Base-by-base conservation (phyloP, 2,329 filamentous ascomycete species). In the Pseudocercospora vitis region DNA sequence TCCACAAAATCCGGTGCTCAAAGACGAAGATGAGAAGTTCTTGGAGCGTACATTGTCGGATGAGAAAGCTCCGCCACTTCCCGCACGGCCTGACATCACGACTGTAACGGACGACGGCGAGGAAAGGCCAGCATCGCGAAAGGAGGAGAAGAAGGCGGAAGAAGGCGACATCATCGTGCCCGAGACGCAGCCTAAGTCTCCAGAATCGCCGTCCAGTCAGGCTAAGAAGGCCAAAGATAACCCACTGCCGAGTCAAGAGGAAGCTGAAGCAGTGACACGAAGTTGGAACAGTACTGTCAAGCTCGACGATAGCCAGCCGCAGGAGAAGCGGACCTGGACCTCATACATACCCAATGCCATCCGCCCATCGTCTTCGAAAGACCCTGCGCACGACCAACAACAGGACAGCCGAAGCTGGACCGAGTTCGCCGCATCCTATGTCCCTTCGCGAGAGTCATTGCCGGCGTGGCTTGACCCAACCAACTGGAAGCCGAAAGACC, bases 21-120 rank as follows among this genome's bases (percentile, higher is more conserved):
- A 79, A 14, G 75, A 80, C n/a, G 81, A 83, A 62, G 82, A 85
- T 57, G 79, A 84, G 60, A 72, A 75, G 48, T 85, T 84, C 60
- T 68, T 85, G 18, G 70, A 71, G 49, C 66, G 65, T 35, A 65
- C 69, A 6, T 52, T 64, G 4, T 63, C 63, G 1, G 50, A 62
- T 8, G 61, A 62, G 9, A 59, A 65, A 40, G 58, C 60, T 24
- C 45, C 56, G n/a, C 53, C 56, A n/a, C 47, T 54, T 11, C 52
- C 52, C 26, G 47, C 52, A 12, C 39, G 52, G 19, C 52, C 52
- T 14, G 52, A 60, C 18, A 35, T 58, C 1, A 63, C 64, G 3
- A 56, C 56, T 49, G 57, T 63, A 32, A 57, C 50, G 3, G 62
- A 65, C 8, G 55, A 59, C n/a, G 63, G 60, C 26, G 58, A 65